Conservation (phyloP, 768 basidiomycete genomes). For the Boletales sp. region DNA sequence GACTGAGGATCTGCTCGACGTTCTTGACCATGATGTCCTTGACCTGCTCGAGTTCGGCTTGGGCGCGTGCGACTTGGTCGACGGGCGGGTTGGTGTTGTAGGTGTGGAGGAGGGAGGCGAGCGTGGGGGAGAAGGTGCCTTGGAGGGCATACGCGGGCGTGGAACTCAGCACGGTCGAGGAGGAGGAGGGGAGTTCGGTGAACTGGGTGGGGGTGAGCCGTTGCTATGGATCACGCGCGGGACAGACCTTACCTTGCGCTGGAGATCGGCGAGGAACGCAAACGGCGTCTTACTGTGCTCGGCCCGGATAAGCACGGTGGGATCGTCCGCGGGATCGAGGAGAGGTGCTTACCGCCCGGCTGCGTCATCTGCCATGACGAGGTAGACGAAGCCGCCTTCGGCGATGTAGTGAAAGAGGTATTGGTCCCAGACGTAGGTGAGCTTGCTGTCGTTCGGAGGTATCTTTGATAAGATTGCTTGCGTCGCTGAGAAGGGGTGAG, state of each 20-base stretch:
- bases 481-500: constrained; percentile 49
- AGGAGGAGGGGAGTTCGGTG: constrained; percentile 58
- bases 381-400: constrained; percentile 80
- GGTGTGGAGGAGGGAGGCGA: constrained; percentile 74
- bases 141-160: constrained; percentile 64
- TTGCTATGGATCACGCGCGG: background rate
- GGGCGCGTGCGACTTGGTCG: constrained; percentile 89
- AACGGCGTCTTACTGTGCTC: constrained; percentile 80
- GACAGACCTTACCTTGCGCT: constrained; percentile 54
- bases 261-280: constrained; percentile 84
- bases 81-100: constrained; percentile 86
- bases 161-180: constrained; percentile 45
- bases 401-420: constrained; percentile 94
- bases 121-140: constrained; percentile 64
- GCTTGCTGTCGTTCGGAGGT: constrained; percentile 82
- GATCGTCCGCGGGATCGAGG: background rate
- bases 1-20: constrained; percentile 90
- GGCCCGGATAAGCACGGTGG: background rate
- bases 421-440: constrained; percentile 89
- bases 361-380: constrained; percentile 93
- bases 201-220: constrained; percentile 39
- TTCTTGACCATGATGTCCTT: constrained; percentile 99
- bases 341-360: constrained; percentile 66
- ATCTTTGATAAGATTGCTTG: constrained; percentile 93
- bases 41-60: constrained; percentile 82